A percentile compares a stretch with the other conserved stretches of the same genome.
phyloP scores from a whole-genome alignment of 768 basidiomycete species.

The Russula emetica region DNA sequence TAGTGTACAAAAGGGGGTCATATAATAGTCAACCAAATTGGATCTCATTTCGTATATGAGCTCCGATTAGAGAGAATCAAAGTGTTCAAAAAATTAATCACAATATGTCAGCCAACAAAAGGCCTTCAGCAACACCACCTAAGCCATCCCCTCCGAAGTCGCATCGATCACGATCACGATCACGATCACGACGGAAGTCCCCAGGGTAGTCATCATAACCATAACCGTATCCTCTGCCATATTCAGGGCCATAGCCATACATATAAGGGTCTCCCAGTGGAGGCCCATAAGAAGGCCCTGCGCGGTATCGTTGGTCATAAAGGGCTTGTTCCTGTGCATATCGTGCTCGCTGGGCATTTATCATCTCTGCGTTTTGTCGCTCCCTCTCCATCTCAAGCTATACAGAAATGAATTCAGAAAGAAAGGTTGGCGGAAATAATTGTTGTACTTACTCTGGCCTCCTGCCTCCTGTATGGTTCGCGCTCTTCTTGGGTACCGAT shows the following conservation, averaged over 20 bases:
- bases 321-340: conserved; percentile 6
- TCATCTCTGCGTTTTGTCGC: too few species aligned
- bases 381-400: conserved; percentile 22
- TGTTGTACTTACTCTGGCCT: conserved; percentile 32
- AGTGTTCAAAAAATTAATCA: conserved; percentile 11
- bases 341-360: conserved; percentile 1
- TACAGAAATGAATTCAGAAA: not conserved
- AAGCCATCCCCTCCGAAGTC: conserved; percentile 27
- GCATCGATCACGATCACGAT: too few species aligned
- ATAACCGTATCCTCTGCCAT: conserved; percentile 24
- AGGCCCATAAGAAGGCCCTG: conserved; percentile 27
- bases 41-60: not conserved
- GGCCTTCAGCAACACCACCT: conserved; percentile 39
- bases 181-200: too few species aligned
- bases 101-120: conserved; percentile 27
- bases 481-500: conserved; percentile 64
- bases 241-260: conserved; percentile 16
- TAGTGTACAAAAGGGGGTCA: not conserved
- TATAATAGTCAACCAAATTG: not conserved
- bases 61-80: not conserved
- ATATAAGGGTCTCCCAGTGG: conserved; percentile 29
- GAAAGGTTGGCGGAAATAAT: not conserved
- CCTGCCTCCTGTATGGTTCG: conserved; percentile 40
- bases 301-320: conserved; percentile 3
- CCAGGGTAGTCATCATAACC: too few species aligned